phyloP scores from a whole-genome alignment of 495 filamentous ascomycete genomes.

The Eremomyces bilateralis region DNA sequence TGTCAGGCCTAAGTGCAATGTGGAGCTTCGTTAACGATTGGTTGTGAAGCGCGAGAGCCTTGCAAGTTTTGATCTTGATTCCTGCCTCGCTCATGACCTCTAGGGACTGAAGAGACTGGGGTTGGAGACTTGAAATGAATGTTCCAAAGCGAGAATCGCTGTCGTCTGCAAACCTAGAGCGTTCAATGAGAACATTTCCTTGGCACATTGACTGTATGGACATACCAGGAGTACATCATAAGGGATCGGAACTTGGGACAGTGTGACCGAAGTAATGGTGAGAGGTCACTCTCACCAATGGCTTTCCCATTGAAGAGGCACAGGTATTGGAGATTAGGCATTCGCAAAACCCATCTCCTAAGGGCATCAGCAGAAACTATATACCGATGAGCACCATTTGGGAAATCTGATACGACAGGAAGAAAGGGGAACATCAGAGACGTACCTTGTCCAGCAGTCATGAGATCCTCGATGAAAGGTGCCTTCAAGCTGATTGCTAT shows the following conservation, averaged over 20 bases:
- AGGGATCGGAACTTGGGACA: conserved; percentile 41
- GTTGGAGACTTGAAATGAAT: conserved; percentile 33
- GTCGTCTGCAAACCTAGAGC: conserved; percentile 17
- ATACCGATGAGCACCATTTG: too few species aligned
- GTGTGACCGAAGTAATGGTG: conserved; percentile 28
- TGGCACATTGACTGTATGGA: conserved; percentile 4
- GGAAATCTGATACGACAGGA: too few species aligned
- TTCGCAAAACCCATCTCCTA: conserved; percentile 23
- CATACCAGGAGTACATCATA: conserved; percentile 31
- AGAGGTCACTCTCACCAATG: conserved; percentile 27
- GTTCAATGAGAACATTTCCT: conserved; percentile 1
- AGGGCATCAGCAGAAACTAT: conserved; percentile 22
- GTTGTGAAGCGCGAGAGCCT: conserved; percentile 34
- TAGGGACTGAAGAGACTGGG: conserved; percentile 37
- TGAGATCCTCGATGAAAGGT: too few species aligned
- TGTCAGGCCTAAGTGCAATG: conserved; percentile 27
- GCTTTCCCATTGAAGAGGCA: conserved; percentile 34
- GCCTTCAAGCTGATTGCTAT: too few species aligned
- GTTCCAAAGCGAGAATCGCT: conserved; percentile 31
- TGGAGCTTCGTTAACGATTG: conserved; percentile 32
- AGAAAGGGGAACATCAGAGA: too few species aligned
- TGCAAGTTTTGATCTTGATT: conserved; percentile 31
- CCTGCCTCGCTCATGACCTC: conserved; percentile 29
- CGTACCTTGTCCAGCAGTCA: too few species aligned
- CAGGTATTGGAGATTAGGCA: conserved; percentile 26